Conservation (phyloP, 2,329 filamentous ascomycete genomes). For the Aspergillus sp. region DNA sequence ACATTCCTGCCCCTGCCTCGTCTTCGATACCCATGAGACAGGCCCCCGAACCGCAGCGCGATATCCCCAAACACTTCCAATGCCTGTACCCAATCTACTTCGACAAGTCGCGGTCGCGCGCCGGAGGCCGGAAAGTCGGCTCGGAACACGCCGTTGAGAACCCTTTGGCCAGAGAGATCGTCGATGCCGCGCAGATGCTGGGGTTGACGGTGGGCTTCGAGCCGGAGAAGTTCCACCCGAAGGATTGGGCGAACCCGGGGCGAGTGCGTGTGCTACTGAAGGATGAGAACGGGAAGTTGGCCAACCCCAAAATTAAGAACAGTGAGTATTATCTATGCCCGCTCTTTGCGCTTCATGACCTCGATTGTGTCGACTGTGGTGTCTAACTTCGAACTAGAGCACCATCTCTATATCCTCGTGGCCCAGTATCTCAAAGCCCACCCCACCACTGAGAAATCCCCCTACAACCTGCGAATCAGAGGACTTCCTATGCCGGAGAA, state of each 20-base stretch:
- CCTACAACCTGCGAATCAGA: slow-evolving; percentile 70
- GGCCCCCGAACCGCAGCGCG: slow-evolving; percentile 48
- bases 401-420: slow-evolving; percentile 82
- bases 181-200: slow-evolving; percentile 75
- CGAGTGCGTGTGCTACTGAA: slow-evolving; percentile 76
- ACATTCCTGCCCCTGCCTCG: slow-evolving; percentile 28
- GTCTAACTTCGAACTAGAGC: slow-evolving; percentile 50
- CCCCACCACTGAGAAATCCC: slow-evolving; percentile 71
- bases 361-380: not conserved
- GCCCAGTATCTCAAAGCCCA: slow-evolving; percentile 72
- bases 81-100: slow-evolving; percentile 97
- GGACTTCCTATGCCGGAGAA: slow-evolving; percentile 69
- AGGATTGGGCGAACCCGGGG: slow-evolving; percentile 97
- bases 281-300: slow-evolving; percentile 50
- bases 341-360: not conserved
- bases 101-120: slow-evolving; percentile 64
- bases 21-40: slow-evolving; percentile 29
- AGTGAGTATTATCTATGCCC: slow-evolving; percentile 47
- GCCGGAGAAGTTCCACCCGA: slow-evolving; percentile 87
- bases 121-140: slow-evolving; percentile 78
- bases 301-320: slow-evolving; percentile 60
- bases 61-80: slow-evolving; percentile 72
- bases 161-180: slow-evolving; percentile 85
- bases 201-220: slow-evolving; percentile 70
- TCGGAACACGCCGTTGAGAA: slow-evolving; percentile 72